Percentiles rank a stretch among this genome's conserved stretches.
phyloP scores from a whole-genome alignment of 106 monocot genomes.

The Phalaenopsis aphrodite region DNA sequence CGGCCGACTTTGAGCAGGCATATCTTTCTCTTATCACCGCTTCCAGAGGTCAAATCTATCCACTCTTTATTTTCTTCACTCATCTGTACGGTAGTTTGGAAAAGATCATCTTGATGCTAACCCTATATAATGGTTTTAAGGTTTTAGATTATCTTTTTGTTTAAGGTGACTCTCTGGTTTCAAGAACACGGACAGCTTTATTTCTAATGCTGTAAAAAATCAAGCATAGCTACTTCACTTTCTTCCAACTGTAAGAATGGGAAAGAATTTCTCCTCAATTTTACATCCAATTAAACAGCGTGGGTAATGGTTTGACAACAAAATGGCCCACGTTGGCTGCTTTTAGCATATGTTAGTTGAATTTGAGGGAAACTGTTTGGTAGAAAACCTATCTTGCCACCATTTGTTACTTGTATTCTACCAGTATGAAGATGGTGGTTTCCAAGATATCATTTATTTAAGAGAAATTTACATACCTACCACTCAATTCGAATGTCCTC shows the following conservation, averaged over 20 bases:
- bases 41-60: constrained; percentile 57
- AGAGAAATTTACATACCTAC: too few species aligned
- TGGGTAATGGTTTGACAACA: not conserved
- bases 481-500: too few species aligned
- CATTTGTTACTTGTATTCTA: not conserved
- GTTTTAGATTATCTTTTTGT: not conserved
- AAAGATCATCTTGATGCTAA: not conserved
- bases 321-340: not conserved
- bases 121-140: not conserved
- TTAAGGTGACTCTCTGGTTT: not conserved
- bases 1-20: constrained; percentile 83
- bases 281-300: not conserved
- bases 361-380: not conserved
- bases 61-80: not conserved
- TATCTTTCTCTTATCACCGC: constrained; percentile 85
- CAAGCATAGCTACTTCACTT: not conserved
- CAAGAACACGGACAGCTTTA: not conserved
- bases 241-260: not conserved
- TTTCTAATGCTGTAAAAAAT: not conserved
- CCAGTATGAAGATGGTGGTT: not conserved
- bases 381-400: not conserved
- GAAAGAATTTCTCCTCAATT: not conserved
- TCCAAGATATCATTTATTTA: not conserved
- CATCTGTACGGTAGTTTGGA: not conserved
- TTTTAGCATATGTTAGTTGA: not conserved